Base-by-base conservation (phyloP, 2,329 filamentous ascomycete species). In the Cordyceps pruinosa region DNA sequence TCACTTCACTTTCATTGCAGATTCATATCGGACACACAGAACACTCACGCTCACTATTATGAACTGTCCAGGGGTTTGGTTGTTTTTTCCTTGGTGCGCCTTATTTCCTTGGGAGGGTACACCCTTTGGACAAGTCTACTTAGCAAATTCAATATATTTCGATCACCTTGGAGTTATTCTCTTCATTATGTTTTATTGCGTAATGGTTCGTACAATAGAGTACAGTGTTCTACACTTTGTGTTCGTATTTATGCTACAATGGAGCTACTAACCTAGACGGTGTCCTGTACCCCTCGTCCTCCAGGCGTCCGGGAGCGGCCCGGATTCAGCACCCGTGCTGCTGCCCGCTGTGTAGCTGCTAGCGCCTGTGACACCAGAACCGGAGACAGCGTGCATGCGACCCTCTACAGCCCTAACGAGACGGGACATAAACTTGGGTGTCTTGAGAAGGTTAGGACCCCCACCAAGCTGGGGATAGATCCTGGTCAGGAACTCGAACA, bases 391-490 rank as follows among this genome's bases (percentile, higher is more conserved):
- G 15, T 46, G 32, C 1, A 30, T 30, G 25, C 34, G 39, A 19
- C 54, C 54, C 28, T 59, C 50, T 37, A 60, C 48, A 2, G 73
- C 79, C 58, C 77, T 75, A 58, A 93, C 87, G 63, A 88, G 80
- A 56, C 80, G 79, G 59, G 83, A 84, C 58, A 97, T 73, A 63
- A 91, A 85, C 6, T 71, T 69, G 2, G 94, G 94, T 0, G 91
- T 94, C 15, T 79, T 77, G 35, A 97, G 77, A 49, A 87, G 79
- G 67, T 92, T 96, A 52, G 77, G 78, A 0, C 94, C 94, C 57
- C 89, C 89, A 32, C 91, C 93, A 68, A 94, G 94, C 56, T 89
- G 84, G 5, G 94, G 94, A 78, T 91, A 97, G 42, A 97, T 80
- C 49, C 89, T 83, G 2, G 89, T 90, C 50, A 97, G 72, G 68